These are phyloP conservation scores for Chalciporus sp. DNA, from an alignment of 1,284 basidiomycete species.

Conservation along the genomic window DNA sequence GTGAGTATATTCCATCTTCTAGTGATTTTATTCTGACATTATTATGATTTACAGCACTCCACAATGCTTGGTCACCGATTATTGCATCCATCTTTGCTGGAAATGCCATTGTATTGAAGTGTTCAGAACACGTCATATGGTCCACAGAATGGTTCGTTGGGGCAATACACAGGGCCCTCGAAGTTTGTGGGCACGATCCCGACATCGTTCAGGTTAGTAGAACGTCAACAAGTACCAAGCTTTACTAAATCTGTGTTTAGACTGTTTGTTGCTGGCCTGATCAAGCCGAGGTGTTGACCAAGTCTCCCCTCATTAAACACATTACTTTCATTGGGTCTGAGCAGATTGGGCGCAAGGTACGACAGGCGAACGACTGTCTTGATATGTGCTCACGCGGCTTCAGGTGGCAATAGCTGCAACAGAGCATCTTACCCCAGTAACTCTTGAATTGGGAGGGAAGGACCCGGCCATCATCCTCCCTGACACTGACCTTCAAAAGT, in stretches of 20 bases:
- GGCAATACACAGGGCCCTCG: conserved; percentile 74
- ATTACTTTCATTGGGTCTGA: conserved; percentile 95
- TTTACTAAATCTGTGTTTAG: conserved; percentile 37
- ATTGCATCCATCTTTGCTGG: conserved; percentile 89
- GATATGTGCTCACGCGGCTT: conserved; percentile 6
- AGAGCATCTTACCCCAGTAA: conserved; percentile 84
- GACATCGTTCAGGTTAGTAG: conserved; percentile 76
- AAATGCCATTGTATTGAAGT: conserved; percentile 91
- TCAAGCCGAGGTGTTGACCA: conserved; percentile 81
- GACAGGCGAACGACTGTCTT: conserved; percentile 2
- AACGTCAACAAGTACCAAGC: background rate
- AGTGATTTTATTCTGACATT: conserved; percentile 6
- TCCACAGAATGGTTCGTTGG: conserved; percentile 82
- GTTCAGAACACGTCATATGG: conserved; percentile 92
- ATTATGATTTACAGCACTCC: conserved; percentile 59
- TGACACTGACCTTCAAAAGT: conserved; percentile 69
- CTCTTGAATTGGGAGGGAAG: conserved; percentile 89
- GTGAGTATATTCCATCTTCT: conserved; percentile 44
- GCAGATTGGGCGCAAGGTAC: conserved; percentile 80
- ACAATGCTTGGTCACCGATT: conserved; percentile 94
- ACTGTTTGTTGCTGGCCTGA: conserved; percentile 89
- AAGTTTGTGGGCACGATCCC: conserved; percentile 75
- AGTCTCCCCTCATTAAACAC: conserved; percentile 78
- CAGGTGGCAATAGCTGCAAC: conserved; percentile 84
- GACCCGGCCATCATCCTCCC: conserved; percentile 80